phyloP scores from a whole-genome alignment of 345 rosid genomes.

The Pugionium dolabratum region DNA sequence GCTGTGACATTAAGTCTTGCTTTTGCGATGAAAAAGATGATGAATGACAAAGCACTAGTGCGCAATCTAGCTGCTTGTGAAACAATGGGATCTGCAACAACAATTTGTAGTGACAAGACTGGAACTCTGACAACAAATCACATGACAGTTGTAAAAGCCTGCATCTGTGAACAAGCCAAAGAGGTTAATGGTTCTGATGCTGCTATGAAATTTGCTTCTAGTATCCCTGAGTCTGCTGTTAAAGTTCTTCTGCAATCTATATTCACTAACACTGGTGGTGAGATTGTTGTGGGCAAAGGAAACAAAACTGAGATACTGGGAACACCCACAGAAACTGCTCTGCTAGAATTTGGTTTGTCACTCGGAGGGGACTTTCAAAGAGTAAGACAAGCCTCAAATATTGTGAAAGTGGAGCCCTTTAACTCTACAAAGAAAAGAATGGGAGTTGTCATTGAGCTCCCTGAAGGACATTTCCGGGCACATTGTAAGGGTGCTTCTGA shows the following conservation, averaged over 20 bases:
- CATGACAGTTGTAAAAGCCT: slow-evolving; percentile 82
- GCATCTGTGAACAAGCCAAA: slow-evolving; percentile 58
- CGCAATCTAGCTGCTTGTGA: slow-evolving; percentile 91
- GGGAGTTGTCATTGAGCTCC: slow-evolving; percentile 80
- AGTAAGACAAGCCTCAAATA: slow-evolving; percentile 50
- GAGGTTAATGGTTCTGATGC: slow-evolving; percentile 51
- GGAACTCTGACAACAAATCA: slow-evolving; percentile 89
- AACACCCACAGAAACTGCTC: slow-evolving; percentile 90
- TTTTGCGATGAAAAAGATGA: slow-evolving; percentile 93
- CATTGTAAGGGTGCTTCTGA: slow-evolving; percentile 95
- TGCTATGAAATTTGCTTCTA: slow-evolving; percentile 45
- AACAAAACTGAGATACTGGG: slow-evolving; percentile 81
- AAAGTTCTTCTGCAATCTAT: slow-evolving; percentile 72
- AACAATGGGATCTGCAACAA: slow-evolving; percentile 92
- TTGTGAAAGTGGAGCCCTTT: slow-evolving; percentile 87
- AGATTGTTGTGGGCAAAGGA: slow-evolving; percentile 59
- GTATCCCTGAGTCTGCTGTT: slow-evolving; percentile 56
- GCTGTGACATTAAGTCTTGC: slow-evolving; percentile 96
- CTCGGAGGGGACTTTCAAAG: slow-evolving; percentile 78
- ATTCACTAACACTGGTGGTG: slow-evolving; percentile 89
- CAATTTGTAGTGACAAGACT: slow-evolving; percentile 86
- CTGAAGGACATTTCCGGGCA: slow-evolving; percentile 57
- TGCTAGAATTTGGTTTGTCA: slow-evolving; percentile 77
- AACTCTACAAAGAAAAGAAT: slow-evolving; percentile 85
- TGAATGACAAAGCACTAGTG: slow-evolving; percentile 88